Conservation (phyloP, 768 basidiomycete genomes). For the Leccinum longicurvipes region DNA sequence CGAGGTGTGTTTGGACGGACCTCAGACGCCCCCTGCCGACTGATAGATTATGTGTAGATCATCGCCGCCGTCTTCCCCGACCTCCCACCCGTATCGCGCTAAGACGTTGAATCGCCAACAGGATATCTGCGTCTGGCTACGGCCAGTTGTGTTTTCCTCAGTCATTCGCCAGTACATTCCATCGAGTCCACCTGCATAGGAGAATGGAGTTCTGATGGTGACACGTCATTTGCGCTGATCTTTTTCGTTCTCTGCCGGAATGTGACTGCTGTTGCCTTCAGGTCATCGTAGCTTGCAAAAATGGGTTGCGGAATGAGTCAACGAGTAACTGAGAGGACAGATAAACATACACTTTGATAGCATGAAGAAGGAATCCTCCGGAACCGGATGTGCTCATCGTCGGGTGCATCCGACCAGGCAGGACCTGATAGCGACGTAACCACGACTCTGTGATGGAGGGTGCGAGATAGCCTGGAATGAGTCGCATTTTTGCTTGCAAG, state of each 20-base stretch:
- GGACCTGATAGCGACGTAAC: slow-evolving; percentile 87
- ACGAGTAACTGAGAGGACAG: background rate
- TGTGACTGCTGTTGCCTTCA: slow-evolving; percentile 52
- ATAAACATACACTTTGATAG: slow-evolving; percentile 73
- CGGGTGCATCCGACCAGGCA: slow-evolving; percentile 97
- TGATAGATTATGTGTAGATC: slow-evolving; percentile 37
- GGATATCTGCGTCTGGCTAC: background rate
- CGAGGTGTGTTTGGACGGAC: slow-evolving; percentile 54
- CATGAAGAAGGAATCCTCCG: slow-evolving; percentile 83
- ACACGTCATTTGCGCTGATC: slow-evolving; percentile 5
- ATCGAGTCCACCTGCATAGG: slow-evolving; percentile 16
- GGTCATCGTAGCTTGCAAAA: slow-evolving; percentile 57
- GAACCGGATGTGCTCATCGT: slow-evolving; percentile 87
- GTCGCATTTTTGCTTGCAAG: slow-evolving; percentile 67
- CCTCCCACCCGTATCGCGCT: slow-evolving; percentile 15
- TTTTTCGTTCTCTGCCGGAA: slow-evolving; percentile 40
- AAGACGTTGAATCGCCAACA: background rate
- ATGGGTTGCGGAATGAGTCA: background rate
- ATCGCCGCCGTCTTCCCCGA: slow-evolving; percentile 64
- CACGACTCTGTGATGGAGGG: slow-evolving; percentile 83
- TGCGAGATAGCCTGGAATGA: slow-evolving; percentile 64
- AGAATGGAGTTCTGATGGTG: slow-evolving; percentile 6
- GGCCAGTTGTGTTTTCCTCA: background rate
- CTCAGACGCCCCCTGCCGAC: background rate
- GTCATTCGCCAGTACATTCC: slow-evolving; percentile 5